A percentile compares a stretch with the other conserved stretches of the same genome.
Evolutionary conservation across 192 early-diverging fungal genomes (phyloP).

Genomic region (Piromyces finnis): DNA sequence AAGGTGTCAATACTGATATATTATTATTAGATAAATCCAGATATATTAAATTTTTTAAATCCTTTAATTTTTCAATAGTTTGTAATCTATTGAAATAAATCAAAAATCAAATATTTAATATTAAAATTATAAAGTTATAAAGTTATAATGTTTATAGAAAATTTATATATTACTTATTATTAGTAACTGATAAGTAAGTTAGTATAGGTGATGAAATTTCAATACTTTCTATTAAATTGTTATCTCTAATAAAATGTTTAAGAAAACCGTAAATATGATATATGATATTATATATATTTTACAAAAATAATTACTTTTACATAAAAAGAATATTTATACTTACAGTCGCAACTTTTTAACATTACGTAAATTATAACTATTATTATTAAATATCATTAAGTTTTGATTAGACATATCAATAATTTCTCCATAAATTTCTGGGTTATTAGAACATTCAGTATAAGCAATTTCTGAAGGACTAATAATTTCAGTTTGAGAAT

Average conservation of each 20-base stretch:
- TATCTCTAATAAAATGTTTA: neutral
- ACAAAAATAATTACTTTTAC: too few relatives aligned
- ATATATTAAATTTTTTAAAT: neutral
- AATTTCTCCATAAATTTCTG: neutral
- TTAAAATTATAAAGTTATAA: too few relatives aligned
- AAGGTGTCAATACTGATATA: neutral
- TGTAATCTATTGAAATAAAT: neutral
- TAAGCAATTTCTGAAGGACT: neutral
- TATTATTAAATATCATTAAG: neutral
- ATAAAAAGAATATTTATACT: neutral
- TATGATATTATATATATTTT: too few relatives aligned
- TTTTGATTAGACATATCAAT: neutral
- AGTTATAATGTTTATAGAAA: too few relatives aligned
- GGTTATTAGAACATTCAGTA: too few relatives aligned
- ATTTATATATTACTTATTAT: neutral
- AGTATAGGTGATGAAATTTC: neutral
- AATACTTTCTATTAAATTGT: neutral
- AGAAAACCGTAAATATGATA: too few relatives aligned
- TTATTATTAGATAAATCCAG: neutral
- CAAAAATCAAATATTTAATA: too few relatives aligned
- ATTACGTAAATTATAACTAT: neutral
- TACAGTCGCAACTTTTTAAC: neutral
- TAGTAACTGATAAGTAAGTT: neutral
- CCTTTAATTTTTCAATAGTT: neutral
- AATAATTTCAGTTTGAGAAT: neutral